phyloP scores from a whole-genome alignment of 2,329 filamentous ascomycete species.

The Apiospora pterosperma region DNA sequence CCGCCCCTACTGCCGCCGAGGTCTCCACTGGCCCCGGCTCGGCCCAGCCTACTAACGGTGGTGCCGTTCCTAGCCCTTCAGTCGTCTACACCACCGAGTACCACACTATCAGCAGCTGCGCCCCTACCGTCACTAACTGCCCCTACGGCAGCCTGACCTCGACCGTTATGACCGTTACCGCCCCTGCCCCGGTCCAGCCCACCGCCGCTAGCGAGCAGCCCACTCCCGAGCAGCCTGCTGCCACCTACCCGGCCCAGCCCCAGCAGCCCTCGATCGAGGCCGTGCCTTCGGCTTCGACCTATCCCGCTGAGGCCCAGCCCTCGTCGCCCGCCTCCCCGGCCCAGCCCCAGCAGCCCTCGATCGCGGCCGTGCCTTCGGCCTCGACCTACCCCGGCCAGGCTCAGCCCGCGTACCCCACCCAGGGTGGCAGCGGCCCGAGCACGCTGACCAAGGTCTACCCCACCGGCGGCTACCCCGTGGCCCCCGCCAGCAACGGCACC shows the following conservation, averaged over 20 bases:
- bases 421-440: neutral
- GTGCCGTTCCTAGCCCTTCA: neutral
- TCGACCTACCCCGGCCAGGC: neutral
- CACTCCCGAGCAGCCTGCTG: neutral
- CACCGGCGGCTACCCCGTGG: neutral
- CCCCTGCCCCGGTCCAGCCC: constrained; percentile 25
- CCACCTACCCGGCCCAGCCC: neutral
- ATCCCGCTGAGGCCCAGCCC: neutral
- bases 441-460: neutral
- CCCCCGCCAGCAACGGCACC: neutral
- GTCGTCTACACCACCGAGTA: constrained; percentile 30
- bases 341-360: neutral
- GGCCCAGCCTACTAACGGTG: neutral
- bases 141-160: constrained; percentile 24
- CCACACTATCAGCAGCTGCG: constrained; percentile 30
- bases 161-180: neutral
- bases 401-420: neutral
- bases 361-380: neutral
- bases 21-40: neutral
- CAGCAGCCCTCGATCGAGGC: neutral
- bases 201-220: neutral
- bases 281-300: neutral
- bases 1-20: neutral
- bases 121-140: constrained; percentile 33
- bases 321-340: neutral